Evolutionary conservation across 257 asterid genomes (phyloP).

Genomic region (Nicotiana tabacum): DNA sequence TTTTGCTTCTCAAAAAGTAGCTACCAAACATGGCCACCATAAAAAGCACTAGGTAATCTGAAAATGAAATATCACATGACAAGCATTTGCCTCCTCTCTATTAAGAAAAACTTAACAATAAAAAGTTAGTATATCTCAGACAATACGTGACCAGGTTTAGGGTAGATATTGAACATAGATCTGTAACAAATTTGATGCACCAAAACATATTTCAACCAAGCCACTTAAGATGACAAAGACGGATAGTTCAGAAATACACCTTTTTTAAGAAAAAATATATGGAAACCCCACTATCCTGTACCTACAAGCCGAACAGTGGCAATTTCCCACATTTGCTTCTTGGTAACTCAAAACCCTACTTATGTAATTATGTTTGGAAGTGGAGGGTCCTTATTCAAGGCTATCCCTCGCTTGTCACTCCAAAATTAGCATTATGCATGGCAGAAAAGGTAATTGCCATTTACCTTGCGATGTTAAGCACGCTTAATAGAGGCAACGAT

Average conservation of each 20-base stretch:
- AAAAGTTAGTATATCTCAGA: neutral
- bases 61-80: neutral
- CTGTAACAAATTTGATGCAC: neutral
- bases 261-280: neutral
- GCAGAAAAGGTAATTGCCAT: neutral
- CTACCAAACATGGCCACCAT: neutral
- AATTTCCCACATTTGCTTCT: neutral
- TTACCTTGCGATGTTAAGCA: conserved; percentile 90
- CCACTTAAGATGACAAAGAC: neutral
- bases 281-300: neutral
- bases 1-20: neutral
- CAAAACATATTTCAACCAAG: neutral
- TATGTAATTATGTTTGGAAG: neutral
- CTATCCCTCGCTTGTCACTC: neutral
- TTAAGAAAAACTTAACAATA: neutral
- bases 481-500: conserved; percentile 87
- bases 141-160: neutral
- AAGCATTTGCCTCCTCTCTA: neutral
- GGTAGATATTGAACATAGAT: neutral
- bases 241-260: neutral
- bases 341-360: neutral
- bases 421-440: neutral
- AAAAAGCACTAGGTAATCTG: neutral
- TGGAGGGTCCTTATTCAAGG: neutral
- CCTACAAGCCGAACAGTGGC: neutral